Conservation (phyloP, 2,329 filamentous ascomycete species). For the Pestalotiopsis fici region DNA sequence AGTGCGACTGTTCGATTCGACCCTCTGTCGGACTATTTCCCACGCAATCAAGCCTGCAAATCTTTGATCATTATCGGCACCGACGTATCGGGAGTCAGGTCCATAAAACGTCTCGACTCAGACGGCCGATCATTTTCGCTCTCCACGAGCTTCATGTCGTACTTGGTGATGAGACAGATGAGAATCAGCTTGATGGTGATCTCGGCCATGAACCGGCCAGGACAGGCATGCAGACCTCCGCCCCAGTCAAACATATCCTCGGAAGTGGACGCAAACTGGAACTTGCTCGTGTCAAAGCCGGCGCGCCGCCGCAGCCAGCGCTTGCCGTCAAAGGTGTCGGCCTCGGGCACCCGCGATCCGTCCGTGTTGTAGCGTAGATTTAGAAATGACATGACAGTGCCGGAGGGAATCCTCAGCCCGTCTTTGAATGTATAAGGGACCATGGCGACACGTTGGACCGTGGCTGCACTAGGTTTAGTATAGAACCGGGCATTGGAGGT, state of each 20-base stretch:
- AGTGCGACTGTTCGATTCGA: no score
- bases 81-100: constrained; percentile 8
- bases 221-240: constrained; percentile 20
- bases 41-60: neutral
- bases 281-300: constrained; percentile 18
- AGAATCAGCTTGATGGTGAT: constrained; percentile 22
- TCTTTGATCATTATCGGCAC: constrained; percentile 9
- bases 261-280: constrained; percentile 20
- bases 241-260: constrained; percentile 22
- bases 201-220: constrained; percentile 20
- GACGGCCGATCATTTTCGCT: constrained; percentile 12
- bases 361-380: constrained; percentile 16
- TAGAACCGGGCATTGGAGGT: neutral
- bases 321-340: constrained; percentile 17
- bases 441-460: constrained; percentile 13
- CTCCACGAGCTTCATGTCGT: constrained; percentile 19
- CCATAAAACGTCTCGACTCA: constrained; percentile 8
- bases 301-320: constrained; percentile 16
- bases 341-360: constrained; percentile 11
- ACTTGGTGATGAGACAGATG: constrained; percentile 19
- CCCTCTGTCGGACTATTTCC: neutral
- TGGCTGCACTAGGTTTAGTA: constrained; percentile 10
- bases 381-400: constrained; percentile 18
- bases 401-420: constrained; percentile 16
- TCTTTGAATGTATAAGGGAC: constrained; percentile 17